Conservation (phyloP, 1,139 yeast species). For the Kodamaea alishanica region DNA sequence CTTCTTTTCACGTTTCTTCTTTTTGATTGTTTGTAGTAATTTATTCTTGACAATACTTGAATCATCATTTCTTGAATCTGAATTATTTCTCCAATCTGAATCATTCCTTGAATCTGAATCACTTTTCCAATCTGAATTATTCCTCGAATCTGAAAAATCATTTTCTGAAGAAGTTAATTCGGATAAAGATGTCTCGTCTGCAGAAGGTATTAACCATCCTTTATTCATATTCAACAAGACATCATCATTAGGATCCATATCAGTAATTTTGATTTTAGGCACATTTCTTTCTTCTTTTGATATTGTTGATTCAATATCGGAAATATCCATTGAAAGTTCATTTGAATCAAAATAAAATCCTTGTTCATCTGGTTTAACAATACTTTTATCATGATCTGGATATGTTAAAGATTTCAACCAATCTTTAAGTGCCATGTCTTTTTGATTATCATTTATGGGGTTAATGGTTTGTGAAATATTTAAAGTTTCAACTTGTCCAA, state of each 20-base stretch:
- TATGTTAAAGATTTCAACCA: conserved; percentile 34
- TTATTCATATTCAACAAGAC: not conserved
- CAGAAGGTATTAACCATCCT: not conserved
- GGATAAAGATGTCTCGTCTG: not conserved
- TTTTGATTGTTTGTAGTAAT: conserved; percentile 7
- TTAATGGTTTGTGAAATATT: conserved; percentile 13
- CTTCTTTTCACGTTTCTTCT: conserved; percentile 5
- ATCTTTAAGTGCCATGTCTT: conserved; percentile 15
- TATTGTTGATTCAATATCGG: conserved; percentile 28
- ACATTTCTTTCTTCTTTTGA: not conserved
- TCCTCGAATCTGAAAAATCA: not conserved
- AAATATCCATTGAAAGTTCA: conserved; percentile 22
- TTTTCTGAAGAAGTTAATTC: not conserved
- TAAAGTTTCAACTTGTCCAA: conserved; percentile 12
- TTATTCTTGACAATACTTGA: not conserved
- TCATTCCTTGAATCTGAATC: too few relatives aligned
- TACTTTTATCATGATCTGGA: conserved; percentile 26
- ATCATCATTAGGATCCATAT: conserved; percentile 9
- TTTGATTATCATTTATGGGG: conserved; percentile 10
- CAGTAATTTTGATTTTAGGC: not conserved
- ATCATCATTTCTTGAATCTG: too few relatives aligned
- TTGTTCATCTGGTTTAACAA: conserved; percentile 34
- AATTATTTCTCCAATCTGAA: too few relatives aligned
- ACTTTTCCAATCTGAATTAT: too few relatives aligned
- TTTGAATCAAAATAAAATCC: conserved; percentile 38